Base-by-base conservation (phyloP, 2,329 filamentous ascomycete genomes). In the Diaporthe nobilis region DNA sequence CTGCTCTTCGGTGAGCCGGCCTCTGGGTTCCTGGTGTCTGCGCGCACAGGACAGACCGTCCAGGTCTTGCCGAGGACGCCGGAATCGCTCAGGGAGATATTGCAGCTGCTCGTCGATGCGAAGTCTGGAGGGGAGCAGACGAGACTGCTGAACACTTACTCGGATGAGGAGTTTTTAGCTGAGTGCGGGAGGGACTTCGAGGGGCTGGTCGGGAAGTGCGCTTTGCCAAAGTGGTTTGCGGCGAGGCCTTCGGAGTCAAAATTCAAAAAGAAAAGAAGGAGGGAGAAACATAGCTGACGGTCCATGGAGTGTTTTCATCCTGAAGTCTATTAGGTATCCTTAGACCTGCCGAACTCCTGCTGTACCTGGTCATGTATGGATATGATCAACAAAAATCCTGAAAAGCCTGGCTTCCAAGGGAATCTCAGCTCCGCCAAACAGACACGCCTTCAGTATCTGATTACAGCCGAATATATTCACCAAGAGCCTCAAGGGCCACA, bases 71-170 rank as follows among this genome's bases (percentile, higher is more conserved):
- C 75, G 17, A 74, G 37, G 42, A 68, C 58, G 25, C n/a, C 58
- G 2, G 17, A 49, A 2, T 71, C 72, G 10, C 60, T 76, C 15
- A 53, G 53, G 60, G 75, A 72, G 44, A 63, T 76, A 10, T 25
- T 76, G 25, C 75, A 76, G 51, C 67, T 76, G 3, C 75, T 76
- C 8, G 67, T 76, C 13, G 53, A 76, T 34, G 75, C 72, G 17
- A 76, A 75, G 60, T 76, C 72, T 31, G 75, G 75, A 5, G 72
- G 75, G 25, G 68, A 68, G 53, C 72, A 76, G 58, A 76, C 72
- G 42, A 60, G 72, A 44, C 68, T 76, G 42, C 37, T 76, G 42
- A 76, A 76, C 12, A 75, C 68, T 9, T 76, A 68, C 53, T 76
- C 75, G 31, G 72, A 76, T 17, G 72, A 72, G 4, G 75, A 76